Base-by-base conservation (phyloP, 176 grass and related monocot genomes). In the Phragmites australis region DNA sequence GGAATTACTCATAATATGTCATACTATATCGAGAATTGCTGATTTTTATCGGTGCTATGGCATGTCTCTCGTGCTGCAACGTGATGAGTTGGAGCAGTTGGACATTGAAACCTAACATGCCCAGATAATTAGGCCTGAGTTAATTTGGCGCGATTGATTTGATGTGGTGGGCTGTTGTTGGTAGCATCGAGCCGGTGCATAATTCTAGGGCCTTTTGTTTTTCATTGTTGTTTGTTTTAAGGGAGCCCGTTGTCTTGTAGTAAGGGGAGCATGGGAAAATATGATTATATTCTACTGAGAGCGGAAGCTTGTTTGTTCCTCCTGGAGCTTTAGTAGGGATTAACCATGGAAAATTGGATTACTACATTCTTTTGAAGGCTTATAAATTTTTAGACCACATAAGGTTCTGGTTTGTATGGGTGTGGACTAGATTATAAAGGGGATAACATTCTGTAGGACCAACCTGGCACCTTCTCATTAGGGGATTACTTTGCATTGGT, bases 81-180 rank as follows among this genome's bases (percentile, higher is more conserved):
- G 25, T 32, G 43, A 49, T 65, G 75, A 26, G 42, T 72, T 51
- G 14, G 43, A 73, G 55, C 52, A 51, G 65, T 58, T 56, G 37
- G 52, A 13, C 56, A 22, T 44, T 34, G 18, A 34, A 81, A 44
- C 18, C 52, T 59, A 29, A 45, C 43, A 31, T n/a, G 18, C 11
- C 8, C 19, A 31, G 25, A 58, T 13, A 10, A 17, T 22, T 48
- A n/a, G 56, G 32, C 21, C 55, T n/a, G 9, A 16, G 64, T 56
- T 80, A 55, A 50, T 87, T 76, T 82, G 78, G 62, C 32, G 32
- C 22, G 62, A 81, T 75, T 76, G 43, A 53, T 85, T 82, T 63
- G 17, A 34, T 0, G 40, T 55, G 21, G 1, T 23, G 16, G 15
- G 32, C 11, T 59, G 50, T 21, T 67, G 78, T 75, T 60, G 52